Conservation (phyloP, 495 filamentous ascomycete genomes). For the Platismatia glauca region DNA sequence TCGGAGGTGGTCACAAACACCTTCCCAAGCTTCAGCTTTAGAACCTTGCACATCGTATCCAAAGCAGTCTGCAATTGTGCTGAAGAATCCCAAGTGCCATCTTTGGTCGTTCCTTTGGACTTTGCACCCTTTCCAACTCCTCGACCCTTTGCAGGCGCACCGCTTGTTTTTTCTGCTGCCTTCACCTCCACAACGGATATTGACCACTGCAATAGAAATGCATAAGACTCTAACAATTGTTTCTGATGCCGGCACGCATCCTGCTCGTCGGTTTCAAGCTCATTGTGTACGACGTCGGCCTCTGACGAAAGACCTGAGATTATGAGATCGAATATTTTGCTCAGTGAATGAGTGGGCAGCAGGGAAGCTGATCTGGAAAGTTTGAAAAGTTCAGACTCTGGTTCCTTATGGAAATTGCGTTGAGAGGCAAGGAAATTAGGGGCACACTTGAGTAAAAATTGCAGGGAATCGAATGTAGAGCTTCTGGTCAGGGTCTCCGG, state of each 20-base stretch:
- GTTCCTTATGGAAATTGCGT: constrained; percentile 32
- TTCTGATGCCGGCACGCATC: constrained; percentile 80
- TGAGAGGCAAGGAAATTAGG: constrained; percentile 48
- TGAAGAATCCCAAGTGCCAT: constrained; percentile 80
- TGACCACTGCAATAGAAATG: constrained; percentile 90
- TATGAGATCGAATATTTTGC: constrained; percentile 88
- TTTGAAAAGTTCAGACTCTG: constrained; percentile 59
- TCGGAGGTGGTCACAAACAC: constrained; percentile 97
- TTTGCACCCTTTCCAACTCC: constrained; percentile 71
- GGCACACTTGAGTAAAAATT: constrained; percentile 93
- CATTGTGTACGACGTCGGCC: constrained; percentile 74
- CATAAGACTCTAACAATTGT: constrained; percentile 85
- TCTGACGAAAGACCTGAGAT: constrained; percentile 90
- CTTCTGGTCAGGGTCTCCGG: constrained; percentile 76
- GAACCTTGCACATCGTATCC: constrained; percentile 89
- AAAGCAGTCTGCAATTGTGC: constrained; percentile 79
- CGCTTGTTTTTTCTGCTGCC: constrained; percentile 73
- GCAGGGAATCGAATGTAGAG: constrained; percentile 79
- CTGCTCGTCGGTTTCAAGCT: constrained; percentile 85
- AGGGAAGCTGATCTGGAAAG: constrained; percentile 69
- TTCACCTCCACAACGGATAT: constrained; percentile 88
- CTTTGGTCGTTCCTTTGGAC: constrained; percentile 55
- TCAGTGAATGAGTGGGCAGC: constrained; percentile 70
- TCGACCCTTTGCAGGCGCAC: constrained; percentile 54
- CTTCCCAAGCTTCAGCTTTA: constrained; percentile 83